A percentile compares a stretch with the other conserved stretches of the same genome.
These are phyloP conservation scores for Kewa caespitosa DNA, from an alignment of 179 eudicot genomes.

Conservation along the genomic window DNA sequence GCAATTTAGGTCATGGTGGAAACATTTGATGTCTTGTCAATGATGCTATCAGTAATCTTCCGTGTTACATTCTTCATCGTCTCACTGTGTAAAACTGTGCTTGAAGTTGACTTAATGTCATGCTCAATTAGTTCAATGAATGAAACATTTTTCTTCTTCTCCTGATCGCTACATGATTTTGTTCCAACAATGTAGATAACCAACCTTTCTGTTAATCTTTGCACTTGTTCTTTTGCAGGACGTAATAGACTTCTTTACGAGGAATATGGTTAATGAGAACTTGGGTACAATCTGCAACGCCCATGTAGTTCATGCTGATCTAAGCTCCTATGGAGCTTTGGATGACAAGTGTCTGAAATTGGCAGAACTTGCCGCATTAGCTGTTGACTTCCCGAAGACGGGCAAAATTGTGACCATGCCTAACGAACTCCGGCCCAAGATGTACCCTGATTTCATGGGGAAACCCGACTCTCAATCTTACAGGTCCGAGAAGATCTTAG, in stretches of 20 bases:
- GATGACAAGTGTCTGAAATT: slow-evolving; percentile 67
- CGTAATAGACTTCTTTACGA: slow-evolving; percentile 68
- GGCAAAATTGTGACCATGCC: slow-evolving; percentile 77
- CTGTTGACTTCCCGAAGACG: slow-evolving; percentile 96
- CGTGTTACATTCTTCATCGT: background rate
- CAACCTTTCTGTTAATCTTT: background rate
- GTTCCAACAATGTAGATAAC: no score
- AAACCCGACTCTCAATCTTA: slow-evolving; percentile 64
- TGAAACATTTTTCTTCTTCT: no score
- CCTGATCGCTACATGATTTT: background rate
- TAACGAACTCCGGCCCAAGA: slow-evolving; percentile 55
- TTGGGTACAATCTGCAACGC: slow-evolving; percentile 93
- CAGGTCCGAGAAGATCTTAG: slow-evolving; percentile 64
- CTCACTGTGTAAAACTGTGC: background rate
- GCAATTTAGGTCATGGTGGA: no score
- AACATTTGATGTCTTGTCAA: background rate
- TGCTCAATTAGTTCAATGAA: no score
- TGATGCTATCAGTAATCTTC: background rate
- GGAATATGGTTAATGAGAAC: slow-evolving; percentile 81
- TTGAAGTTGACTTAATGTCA: no score
- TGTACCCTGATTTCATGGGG: slow-evolving; percentile 97
- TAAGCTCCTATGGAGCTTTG: slow-evolving; percentile 59
- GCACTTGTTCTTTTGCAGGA: slow-evolving; percentile 49
- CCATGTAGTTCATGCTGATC: slow-evolving; percentile 94
- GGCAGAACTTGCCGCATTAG: slow-evolving; percentile 87